Evolutionary conservation across 257 asterid genomes (phyloP).

Genomic region (Gynochthodes officinalis): DNA sequence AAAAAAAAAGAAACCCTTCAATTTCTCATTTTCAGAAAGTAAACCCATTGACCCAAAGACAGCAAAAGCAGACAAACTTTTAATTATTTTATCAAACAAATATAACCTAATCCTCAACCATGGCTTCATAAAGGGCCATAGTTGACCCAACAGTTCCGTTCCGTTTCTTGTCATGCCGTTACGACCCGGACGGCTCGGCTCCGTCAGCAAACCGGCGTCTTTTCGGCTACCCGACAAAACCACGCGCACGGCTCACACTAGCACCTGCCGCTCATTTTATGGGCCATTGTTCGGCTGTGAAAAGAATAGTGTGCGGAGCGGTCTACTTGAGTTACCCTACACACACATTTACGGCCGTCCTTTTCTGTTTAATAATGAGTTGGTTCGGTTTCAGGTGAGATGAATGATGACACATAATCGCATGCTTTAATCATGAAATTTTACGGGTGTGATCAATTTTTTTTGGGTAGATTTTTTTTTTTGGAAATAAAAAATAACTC

Average conservation of each 20-base stretch:
- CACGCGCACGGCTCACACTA: neutral
- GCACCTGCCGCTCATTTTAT: neutral
- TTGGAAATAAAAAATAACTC: too few relatives aligned
- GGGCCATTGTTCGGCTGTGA: neutral
- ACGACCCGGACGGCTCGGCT: neutral
- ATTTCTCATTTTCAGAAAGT: too few relatives aligned
- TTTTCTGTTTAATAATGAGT: neutral
- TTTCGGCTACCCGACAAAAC: neutral
- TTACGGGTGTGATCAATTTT: too few relatives aligned
- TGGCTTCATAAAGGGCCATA: neutral
- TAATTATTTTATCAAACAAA: neutral
- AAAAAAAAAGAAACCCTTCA: too few relatives aligned
- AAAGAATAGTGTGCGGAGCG: neutral
- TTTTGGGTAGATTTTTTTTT: too few relatives aligned
- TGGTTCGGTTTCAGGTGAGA: too few relatives aligned
- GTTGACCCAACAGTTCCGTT: neutral
- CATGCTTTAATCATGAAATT: too few relatives aligned
- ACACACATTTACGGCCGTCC: neutral
- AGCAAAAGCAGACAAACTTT: neutral
- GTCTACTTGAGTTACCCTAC: too few relatives aligned
- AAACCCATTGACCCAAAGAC: neutral
- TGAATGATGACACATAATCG: too few relatives aligned
- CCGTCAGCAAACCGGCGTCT: neutral
- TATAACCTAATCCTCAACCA: neutral
- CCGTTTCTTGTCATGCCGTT: neutral